Conservation (phyloP, 371 early-diverging fungal genomes). For the Mortierella sp. region DNA sequence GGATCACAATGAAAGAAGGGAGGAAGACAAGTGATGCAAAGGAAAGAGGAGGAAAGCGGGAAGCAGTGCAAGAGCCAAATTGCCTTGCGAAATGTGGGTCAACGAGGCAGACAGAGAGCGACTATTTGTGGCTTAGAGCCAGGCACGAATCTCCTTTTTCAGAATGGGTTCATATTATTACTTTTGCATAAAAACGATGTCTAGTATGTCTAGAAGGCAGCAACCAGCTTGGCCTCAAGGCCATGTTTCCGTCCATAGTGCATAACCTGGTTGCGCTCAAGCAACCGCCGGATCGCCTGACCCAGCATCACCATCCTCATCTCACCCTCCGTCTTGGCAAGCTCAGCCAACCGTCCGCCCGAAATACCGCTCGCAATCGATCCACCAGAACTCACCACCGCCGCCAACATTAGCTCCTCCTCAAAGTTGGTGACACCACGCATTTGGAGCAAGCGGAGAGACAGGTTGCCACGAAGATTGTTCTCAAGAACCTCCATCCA, state of each 20-base stretch:
- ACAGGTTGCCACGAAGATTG: slow-evolving; percentile 22
- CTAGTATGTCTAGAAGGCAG: slow-evolving; percentile 15
- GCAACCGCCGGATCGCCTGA: slow-evolving; percentile 24
- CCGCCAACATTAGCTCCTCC: slow-evolving; percentile 26
- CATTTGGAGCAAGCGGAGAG: slow-evolving; percentile 33
- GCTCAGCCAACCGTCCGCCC: slow-evolving; percentile 1
- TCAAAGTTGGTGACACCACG: slow-evolving; percentile 49
- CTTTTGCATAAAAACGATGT: background rate
- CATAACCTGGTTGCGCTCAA: slow-evolving; percentile 49
- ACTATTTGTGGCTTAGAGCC: slow-evolving; percentile 7
- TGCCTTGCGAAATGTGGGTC: background rate
- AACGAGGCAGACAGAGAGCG: background rate
- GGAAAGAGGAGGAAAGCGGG: background rate
- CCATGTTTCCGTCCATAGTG: slow-evolving; percentile 47
- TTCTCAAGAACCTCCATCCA: slow-evolving; percentile 43
- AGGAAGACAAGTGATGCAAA: background rate
- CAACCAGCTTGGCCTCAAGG: slow-evolving; percentile 26
- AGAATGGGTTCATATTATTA: background rate
- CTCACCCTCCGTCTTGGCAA: slow-evolving; percentile 25
- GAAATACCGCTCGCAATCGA: slow-evolving; percentile 21
- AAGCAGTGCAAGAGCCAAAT: background rate
- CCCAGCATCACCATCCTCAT: slow-evolving; percentile 22
- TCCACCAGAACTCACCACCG: slow-evolving; percentile 19
- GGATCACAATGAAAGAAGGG: background rate
- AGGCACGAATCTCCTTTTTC: slow-evolving; percentile 2